Conservation (phyloP, 2,329 filamentous ascomycete genomes). For the Pseudocercospora fijiensis region DNA sequence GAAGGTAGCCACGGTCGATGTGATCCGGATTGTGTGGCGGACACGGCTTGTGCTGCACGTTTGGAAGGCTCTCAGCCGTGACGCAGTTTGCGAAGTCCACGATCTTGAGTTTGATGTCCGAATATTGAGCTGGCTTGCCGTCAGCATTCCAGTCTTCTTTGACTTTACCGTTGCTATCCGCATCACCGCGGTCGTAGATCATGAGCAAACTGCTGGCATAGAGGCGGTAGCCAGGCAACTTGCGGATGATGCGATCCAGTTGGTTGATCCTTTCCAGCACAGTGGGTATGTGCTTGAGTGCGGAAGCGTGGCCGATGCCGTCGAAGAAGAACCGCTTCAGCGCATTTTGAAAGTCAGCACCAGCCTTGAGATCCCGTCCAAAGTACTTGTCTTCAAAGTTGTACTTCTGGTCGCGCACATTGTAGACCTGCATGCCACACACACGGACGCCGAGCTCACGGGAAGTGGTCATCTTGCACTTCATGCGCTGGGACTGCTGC, state of each 20-base stretch:
- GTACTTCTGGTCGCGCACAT: constrained; percentile 76
- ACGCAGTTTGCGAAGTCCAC: constrained; percentile 98
- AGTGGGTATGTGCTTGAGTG: constrained; percentile 81
- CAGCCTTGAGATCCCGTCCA: constrained; percentile 82
- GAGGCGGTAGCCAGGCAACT: constrained; percentile 82
- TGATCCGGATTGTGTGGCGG: constrained; percentile 78
- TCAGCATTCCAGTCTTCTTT: constrained; percentile 15
- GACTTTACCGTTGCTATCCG: constrained; percentile 50
- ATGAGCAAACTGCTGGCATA: constrained; percentile 94
- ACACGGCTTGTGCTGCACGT: constrained; percentile 51
- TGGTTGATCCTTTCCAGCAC: constrained; percentile 80
- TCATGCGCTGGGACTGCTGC: constrained; percentile 85
- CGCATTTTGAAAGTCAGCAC: constrained; percentile 82
- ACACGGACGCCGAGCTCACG: constrained; percentile 87
- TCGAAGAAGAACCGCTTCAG: constrained; percentile 89
- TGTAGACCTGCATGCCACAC: constrained; percentile 96
- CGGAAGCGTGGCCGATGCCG: constrained; percentile 75
- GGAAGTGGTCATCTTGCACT: constrained; percentile 90
- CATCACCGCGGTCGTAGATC: constrained; percentile 85
- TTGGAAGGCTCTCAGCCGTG: constrained; percentile 73
- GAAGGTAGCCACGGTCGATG: constrained; percentile 84
- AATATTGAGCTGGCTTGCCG: constrained; percentile 26
- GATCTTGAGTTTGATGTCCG: constrained; percentile 82
- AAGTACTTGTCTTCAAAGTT: constrained; percentile 99
- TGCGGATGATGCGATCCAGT: constrained; percentile 78